Evolutionary conservation across 2,329 filamentous ascomycete genomes (phyloP), one percentile per base, ranked within the genome.

Genomic region (Graphilbum ipis-grandicollis): DNA sequence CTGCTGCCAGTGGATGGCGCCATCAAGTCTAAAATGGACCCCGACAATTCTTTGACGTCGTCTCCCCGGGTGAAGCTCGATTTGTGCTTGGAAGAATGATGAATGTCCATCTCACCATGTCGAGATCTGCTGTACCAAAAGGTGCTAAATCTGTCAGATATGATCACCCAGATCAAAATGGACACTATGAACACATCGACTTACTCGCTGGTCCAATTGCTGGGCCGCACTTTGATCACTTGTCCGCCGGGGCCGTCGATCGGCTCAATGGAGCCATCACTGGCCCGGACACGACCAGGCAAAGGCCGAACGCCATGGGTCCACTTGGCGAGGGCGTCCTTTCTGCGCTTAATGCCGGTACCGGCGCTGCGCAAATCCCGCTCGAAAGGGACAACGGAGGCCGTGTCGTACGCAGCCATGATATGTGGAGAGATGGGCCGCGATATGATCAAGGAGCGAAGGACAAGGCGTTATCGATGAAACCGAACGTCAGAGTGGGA

Each of bases 301-400:
- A 48, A 46, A 3, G 51, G 46, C 5, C 56, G 54, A 19, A 43
- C 39, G 38, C 61, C 60, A 13, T 53, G 48, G 9, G 54, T 50
- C 62, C 62, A 65, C 47, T 65, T 64, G 39, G 48, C 44, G 17
- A 42, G 45, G 5, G 52, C 52, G 45, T 63, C 57, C 50, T 63
- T 63, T 48, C 43, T 45, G 38, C 61, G 57, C 52, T 63, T 63
- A 44, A 51, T 55, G 47, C 60, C 59, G 41, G 55, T 56, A 41
- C 54, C 49, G 36, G 51, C 52, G 48, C 58, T 56, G 50, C 62
- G 61, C 28, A 65, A 46, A 46, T 65, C 62, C 39, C 60, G 59
- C 43, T 57, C 52, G 42, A 45, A 50, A 42, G 54, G 49, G 23
- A 28, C 26, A 28, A 43, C 36, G 5, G 47, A 42, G 17, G 25